Percentiles rank a stretch among this genome's conserved stretches.
Evolutionary conservation across 805 yeast genomes (phyloP).

Genomic region (Ogataea degrootiae): DNA sequence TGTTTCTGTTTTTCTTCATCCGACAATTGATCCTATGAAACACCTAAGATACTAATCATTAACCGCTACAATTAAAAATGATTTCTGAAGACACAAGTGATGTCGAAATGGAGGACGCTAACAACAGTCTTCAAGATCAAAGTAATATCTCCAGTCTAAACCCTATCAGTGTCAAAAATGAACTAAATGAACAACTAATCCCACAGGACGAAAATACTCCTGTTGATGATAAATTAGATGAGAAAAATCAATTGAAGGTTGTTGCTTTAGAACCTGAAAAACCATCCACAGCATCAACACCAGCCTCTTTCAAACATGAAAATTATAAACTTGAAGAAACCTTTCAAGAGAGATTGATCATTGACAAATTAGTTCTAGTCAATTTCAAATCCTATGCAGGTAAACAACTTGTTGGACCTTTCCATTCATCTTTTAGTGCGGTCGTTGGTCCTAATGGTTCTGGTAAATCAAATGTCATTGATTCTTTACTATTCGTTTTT

Average conservation of each 20-base stretch:
- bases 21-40: neutral
- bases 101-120: neutral
- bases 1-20: no score
- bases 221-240: neutral
- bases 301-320: neutral
- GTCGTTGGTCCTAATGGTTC: constrained; percentile 99
- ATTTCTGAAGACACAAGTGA: neutral
- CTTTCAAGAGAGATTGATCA: constrained; percentile 55
- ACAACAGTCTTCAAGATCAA: no score
- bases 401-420: constrained; percentile 87
- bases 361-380: constrained; percentile 64
- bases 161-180: neutral
- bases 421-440: constrained; percentile 88
- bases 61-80: neutral
- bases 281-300: neutral
- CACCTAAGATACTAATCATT: neutral
- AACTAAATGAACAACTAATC: neutral
- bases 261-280: neutral
- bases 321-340: constrained; percentile 3
- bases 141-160: neutral
- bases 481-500: constrained; percentile 94
- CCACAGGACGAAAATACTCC: neutral
- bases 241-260: neutral
- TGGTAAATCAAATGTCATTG: constrained; percentile 96
- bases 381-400: constrained; percentile 98